Evolutionary conservation across 2,329 filamentous ascomycete species (phyloP), one percentile per base, ranked within the genome.

Genomic region (Chalaropsis ovoidea): DNA sequence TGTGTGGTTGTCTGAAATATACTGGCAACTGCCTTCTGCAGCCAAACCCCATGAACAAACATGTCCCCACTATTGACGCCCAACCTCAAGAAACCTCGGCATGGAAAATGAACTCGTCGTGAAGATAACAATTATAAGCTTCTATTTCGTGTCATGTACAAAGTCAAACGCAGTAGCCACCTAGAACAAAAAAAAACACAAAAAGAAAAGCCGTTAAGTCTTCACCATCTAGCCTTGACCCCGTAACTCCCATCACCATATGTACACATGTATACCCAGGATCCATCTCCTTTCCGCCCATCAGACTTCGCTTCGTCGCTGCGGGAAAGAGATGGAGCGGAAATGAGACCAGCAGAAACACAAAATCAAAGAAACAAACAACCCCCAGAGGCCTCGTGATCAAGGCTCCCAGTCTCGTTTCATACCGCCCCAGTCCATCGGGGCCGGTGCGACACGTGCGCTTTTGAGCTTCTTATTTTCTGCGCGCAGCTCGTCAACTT

Each of bases 391-490:
- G 24, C 27, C 41, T 41, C 31, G 11, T 42, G 42, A 62, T 62
- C n/a, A 62, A 49, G 61, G 42, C 60, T 43, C 15, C 63, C 63
- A 64, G 17, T 64, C 52, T 11, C 41, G 52, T 49, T 64, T 60
- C 41, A 62, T 43, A 11, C 22, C 39, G 43, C 15, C 27, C 63
- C 39, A 56, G n/a, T 31, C 52, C 52, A 62, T 62, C 7, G 42
- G 15, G 8, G 22, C 24, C 4, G 22, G n/a, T 19, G 7, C 41
- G 11, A 24, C 10, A 2, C 61, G 39, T n/a, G 47, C 49, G 49
- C 52, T 47, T 31, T 42, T 49, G 11, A 64, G 63, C 39, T 56
- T 35, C 39, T 64, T 64, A 49, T 60, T 64, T 35, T 64, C 63
- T 31, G 49, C n/a, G 13, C 52, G 63, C 35, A 64, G 31, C 22